phyloP scores from a whole-genome alignment of 495 filamentous ascomycete species.

The Penicillium alfredii region DNA sequence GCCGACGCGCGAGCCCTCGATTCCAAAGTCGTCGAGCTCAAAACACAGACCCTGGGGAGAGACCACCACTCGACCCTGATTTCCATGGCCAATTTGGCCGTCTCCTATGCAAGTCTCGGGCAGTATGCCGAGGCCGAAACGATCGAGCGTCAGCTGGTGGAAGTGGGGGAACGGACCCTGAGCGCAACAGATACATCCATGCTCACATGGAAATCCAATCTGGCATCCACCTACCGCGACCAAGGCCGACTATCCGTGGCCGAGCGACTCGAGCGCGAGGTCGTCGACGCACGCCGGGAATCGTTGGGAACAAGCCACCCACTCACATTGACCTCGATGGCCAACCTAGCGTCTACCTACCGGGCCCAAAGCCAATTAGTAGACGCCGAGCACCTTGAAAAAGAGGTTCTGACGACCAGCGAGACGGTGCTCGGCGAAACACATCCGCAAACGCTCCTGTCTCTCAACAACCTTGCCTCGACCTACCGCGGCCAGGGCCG shows the following conservation, averaged over 20 bases:
- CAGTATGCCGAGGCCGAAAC: slow-evolving; percentile 27
- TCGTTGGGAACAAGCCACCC: slow-evolving; percentile 17
- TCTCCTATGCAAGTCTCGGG: slow-evolving; percentile 17
- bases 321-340: slow-evolving; percentile 18
- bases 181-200: slow-evolving; percentile 19
- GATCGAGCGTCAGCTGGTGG: slow-evolving; percentile 27
- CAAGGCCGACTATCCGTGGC: slow-evolving; percentile 25
- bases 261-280: slow-evolving; percentile 29
- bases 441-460: slow-evolving; percentile 29
- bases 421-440: slow-evolving; percentile 21
- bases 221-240: slow-evolving; percentile 9
- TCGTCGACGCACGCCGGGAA: slow-evolving; percentile 14
- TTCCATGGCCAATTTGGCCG: slow-evolving; percentile 20
- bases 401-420: slow-evolving; percentile 12
- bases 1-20: slow-evolving; percentile 20
- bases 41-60: slow-evolving; percentile 19
- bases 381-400: slow-evolving; percentile 30
- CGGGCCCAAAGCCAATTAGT: slow-evolving; percentile 17
- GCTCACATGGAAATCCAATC: slow-evolving; percentile 10
- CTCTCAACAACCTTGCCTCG: slow-evolving; percentile 24
- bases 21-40: slow-evolving; percentile 6
- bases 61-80: slow-evolving; percentile 30
- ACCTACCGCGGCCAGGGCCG: slow-evolving; percentile 26
- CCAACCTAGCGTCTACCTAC: slow-evolving; percentile 10
- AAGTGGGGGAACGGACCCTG: slow-evolving; percentile 12